These are phyloP conservation scores for Phialophora macrospora DNA, from an alignment of 2,329 filamentous ascomycete species.

Conservation along the genomic window DNA sequence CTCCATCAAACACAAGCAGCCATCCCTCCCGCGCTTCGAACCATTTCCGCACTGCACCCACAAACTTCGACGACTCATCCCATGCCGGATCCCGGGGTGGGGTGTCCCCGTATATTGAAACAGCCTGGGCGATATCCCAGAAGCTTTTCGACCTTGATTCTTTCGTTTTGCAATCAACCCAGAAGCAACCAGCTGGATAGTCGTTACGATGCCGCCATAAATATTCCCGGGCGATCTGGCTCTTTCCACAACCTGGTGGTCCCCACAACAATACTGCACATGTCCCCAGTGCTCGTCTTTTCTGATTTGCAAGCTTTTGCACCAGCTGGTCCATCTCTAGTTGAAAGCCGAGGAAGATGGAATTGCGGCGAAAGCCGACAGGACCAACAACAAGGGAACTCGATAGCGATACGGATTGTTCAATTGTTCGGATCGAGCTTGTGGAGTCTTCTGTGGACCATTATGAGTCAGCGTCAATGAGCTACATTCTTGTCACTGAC, in stretches of 20 bases:
- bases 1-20: slow-evolving; percentile 70
- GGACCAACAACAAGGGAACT: slow-evolving; percentile 54
- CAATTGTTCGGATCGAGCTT: slow-evolving; percentile 22
- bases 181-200: slow-evolving; percentile 71
- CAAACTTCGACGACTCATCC: slow-evolving; percentile 51
- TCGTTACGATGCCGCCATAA: slow-evolving; percentile 63
- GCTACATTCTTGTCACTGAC: slow-evolving; percentile 26
- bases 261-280: slow-evolving; percentile 68
- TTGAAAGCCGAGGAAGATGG: slow-evolving; percentile 65
- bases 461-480: slow-evolving; percentile 34
- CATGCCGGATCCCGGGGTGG: slow-evolving; percentile 45
- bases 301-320: slow-evolving; percentile 62
- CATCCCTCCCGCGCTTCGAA: slow-evolving; percentile 66
- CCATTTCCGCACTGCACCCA: slow-evolving; percentile 65
- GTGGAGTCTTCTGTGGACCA: slow-evolving; percentile 25
- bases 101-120: slow-evolving; percentile 53
- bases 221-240: slow-evolving; percentile 70
- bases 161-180: slow-evolving; percentile 67
- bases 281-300: slow-evolving; percentile 63
- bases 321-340: slow-evolving; percentile 64
- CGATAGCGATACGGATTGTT: slow-evolving; percentile 22
- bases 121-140: slow-evolving; percentile 68
- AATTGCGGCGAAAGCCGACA: slow-evolving; percentile 66
- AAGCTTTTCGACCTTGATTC: slow-evolving; percentile 66
- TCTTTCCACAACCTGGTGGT: slow-evolving; percentile 70